Evolutionary conservation across 768 basidiomycete species (phyloP).

Genomic region (Russula ochroleuca): DNA sequence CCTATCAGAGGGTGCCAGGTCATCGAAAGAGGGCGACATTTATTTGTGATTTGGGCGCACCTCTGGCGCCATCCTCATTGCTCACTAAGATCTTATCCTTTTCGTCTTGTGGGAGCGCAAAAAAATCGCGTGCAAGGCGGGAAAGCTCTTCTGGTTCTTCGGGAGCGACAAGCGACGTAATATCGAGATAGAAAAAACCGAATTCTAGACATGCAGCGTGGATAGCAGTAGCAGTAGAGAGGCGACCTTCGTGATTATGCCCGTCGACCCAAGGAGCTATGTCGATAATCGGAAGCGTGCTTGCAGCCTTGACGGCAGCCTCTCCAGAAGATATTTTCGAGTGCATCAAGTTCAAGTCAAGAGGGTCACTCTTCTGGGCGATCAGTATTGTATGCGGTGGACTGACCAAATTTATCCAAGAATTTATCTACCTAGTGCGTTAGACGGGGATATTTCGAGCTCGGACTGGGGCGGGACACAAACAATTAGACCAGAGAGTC

Average conservation of each 20-base stretch:
- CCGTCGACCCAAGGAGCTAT: conserved; percentile 58
- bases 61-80: conserved; percentile 71
- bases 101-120: conserved; percentile 52
- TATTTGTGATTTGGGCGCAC: conserved; percentile 38
- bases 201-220: conserved; percentile 72
- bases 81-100: conserved; percentile 65
- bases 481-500: not conserved
- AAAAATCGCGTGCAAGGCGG: conserved; percentile 66
- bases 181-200: conserved; percentile 87
- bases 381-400: too few relatives aligned
- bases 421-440: not conserved
- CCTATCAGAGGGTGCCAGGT: conserved; percentile 42
- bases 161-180: conserved; percentile 53
- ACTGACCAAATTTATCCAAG: not conserved
- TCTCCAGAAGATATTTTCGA: not conserved
- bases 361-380: not conserved
- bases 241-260: conserved; percentile 39
- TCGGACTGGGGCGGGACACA: not conserved
- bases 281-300: conserved; percentile 62
- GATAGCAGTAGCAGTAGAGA: conserved; percentile 48
- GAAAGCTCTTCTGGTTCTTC: conserved; percentile 63
- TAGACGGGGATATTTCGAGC: not conserved
- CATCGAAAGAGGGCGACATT: not conserved
- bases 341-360: not conserved
- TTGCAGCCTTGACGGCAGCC: not conserved